Evolutionary conservation across 2,329 filamentous ascomycete genomes (phyloP), one percentile per base, ranked within the genome.

Genomic region (Lachnellula suecica): DNA sequence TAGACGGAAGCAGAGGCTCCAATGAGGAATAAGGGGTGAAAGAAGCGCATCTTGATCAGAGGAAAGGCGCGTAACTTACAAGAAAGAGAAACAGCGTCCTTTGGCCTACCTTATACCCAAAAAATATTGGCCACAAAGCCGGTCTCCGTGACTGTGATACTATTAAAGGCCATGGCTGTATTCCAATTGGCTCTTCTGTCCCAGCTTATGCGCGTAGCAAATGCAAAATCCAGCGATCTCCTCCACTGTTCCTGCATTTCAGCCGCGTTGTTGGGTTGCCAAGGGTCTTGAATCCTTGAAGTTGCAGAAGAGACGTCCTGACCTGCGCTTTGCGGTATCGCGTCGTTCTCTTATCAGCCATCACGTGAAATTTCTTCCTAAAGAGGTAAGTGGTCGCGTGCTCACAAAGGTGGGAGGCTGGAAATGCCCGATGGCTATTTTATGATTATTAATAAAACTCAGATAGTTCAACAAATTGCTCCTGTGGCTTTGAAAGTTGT

Each of bases 1-100:
- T 29, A 52, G 29, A 29, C 37, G 24, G 35, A 25, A 27, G 22
- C 27, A 23, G 38, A 37, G 31, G 22, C 50, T 38, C 23, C 37
- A 31, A 52, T 17, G 29, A 29, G 25, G 34, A 37, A 25, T 8
- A 15, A 25, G 17, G 25, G 25, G 15, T 19, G 43, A 29, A n/a
- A 29, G 43, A 44, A 44, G 10, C 43, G 43, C 43, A 44, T 47
- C 44, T 47, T 38, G 17, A 47, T 23, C 15, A 34, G 49, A 35
- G 15, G 43, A 35, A 42, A 35, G 10, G 46, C 35, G 43, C 42
- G 44, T 44, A n/a, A 35, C 4, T 17, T 35, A 35, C 31, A 17
- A 3, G 31, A 8, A 35, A 17, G 5, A 8, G 17, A n/a, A n/a
- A n/a, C 15, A 35, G 6, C 31, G 15, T 8, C 15, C 15, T 8